A percentile compares a stretch with the other conserved stretches of the same genome.
These are phyloP conservation scores for Pyrrhoderma noxium DNA, from an alignment of 1,284 basidiomycete genomes.

Conservation along the genomic window DNA sequence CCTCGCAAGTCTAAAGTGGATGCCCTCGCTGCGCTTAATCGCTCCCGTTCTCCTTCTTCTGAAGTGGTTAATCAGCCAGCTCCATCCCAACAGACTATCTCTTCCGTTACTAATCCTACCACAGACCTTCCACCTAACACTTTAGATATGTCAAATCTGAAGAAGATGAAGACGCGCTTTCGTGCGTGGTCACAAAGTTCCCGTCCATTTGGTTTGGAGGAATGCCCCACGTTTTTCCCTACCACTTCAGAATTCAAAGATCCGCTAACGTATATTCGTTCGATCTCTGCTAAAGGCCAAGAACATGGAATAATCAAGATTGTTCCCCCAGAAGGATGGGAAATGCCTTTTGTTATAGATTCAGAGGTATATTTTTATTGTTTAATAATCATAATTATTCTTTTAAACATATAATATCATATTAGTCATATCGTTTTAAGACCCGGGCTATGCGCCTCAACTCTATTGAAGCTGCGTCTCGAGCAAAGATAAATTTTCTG, in stretches of 20 bases:
- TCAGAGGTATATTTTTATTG: slow-evolving; percentile 61
- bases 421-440: slow-evolving; percentile 86
- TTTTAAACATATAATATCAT: slow-evolving; percentile 16
- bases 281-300: slow-evolving; percentile 70
- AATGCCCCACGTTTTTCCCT: slow-evolving; percentile 89
- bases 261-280: slow-evolving; percentile 92
- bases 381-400: slow-evolving; percentile 21
- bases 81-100: slow-evolving; percentile 21
- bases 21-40: slow-evolving; percentile 68
- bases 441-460: slow-evolving; percentile 93
- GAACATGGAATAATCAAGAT: slow-evolving; percentile 94
- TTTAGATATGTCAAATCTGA: slow-evolving; percentile 64
- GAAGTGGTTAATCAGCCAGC: slow-evolving; percentile 37
- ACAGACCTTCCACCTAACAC: slow-evolving; percentile 53
- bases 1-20: slow-evolving; percentile 84
- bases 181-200: slow-evolving; percentile 29
- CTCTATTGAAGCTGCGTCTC: slow-evolving; percentile 93
- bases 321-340: slow-evolving; percentile 89
- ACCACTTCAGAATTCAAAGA: slow-evolving; percentile 87
- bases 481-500: slow-evolving; percentile 94
- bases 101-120: slow-evolving; percentile 34
- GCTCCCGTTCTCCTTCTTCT: slow-evolving; percentile 47
- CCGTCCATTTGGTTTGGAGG: slow-evolving; percentile 78
- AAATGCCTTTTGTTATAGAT: slow-evolving; percentile 95
- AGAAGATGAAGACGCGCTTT: slow-evolving; percentile 49